Percentiles rank a stretch among this genome's conserved stretches.
phyloP scores from a whole-genome alignment of 768 basidiomycete genomes.

The Gloeostereum incarnatum region DNA sequence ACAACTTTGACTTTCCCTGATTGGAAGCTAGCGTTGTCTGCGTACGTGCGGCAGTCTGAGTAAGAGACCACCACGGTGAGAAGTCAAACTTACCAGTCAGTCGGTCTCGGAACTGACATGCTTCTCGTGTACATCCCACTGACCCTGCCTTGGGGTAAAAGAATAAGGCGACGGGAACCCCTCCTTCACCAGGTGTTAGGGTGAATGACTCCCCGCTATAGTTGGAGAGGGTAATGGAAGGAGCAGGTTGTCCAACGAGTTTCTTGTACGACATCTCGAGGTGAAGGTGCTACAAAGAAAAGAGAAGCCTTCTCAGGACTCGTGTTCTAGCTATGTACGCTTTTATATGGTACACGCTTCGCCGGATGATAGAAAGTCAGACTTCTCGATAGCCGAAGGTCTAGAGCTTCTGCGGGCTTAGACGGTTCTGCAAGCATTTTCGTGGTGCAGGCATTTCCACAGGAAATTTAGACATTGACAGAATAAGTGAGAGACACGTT shows the following conservation, averaged over 20 bases:
- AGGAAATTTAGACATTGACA: no score
- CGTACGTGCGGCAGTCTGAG: not conserved
- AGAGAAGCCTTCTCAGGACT: no score
- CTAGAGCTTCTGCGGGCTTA: no score
- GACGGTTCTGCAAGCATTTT: no score
- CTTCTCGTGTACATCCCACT: slow-evolving; percentile 74
- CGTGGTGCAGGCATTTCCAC: no score
- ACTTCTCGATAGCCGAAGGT: no score
- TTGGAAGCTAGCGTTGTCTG: slow-evolving; percentile 61
- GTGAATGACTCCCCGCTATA: slow-evolving; percentile 52
- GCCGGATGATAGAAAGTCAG: no score
- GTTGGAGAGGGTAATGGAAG: slow-evolving; percentile 54
- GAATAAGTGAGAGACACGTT: no score
- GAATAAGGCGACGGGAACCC: slow-evolving; percentile 61
- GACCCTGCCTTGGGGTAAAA: slow-evolving; percentile 78
- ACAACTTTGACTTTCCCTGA: slow-evolving; percentile 55
- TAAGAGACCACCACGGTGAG: not conserved
- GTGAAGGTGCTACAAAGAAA: no score
- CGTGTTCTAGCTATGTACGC: no score
- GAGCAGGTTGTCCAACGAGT: slow-evolving; percentile 58
- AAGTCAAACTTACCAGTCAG: slow-evolving; percentile 38
- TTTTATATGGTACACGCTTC: no score
- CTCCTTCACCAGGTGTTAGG: slow-evolving; percentile 47
- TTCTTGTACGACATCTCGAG: slow-evolving; percentile 33
- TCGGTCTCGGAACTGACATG: slow-evolving; percentile 77